Percentiles rank a stretch among this genome's conserved stretches.
These are phyloP conservation scores for Vachellia pachyceras DNA, from an alignment of 306 rosid species.

Conservation along the genomic window DNA sequence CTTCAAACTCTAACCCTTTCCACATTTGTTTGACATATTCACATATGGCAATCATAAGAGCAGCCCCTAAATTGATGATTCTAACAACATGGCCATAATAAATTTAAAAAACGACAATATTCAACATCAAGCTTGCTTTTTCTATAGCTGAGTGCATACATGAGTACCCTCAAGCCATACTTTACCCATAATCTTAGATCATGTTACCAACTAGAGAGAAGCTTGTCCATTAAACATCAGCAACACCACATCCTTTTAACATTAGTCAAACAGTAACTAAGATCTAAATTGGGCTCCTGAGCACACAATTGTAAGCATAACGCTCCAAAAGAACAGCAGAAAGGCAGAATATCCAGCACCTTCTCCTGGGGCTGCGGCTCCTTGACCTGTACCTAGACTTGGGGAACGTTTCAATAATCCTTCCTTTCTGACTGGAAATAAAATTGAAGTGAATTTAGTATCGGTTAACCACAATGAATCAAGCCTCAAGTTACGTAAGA, in stretches of 20 bases:
- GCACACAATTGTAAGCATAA: not conserved
- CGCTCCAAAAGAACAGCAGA: not conserved
- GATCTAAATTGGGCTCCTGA: not conserved
- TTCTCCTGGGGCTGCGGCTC: slow-evolving; percentile 82
- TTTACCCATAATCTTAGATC: not conserved
- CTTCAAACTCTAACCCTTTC: not conserved
- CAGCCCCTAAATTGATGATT: not conserved
- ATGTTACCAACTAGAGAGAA: not conserved
- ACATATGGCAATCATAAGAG: not conserved
- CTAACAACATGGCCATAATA: not conserved
- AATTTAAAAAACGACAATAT: not conserved
- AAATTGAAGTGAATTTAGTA: slow-evolving; percentile 26
- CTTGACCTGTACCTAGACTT: slow-evolving; percentile 64
- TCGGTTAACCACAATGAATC: not conserved
- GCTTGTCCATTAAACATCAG: not conserved
- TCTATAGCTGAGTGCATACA: not conserved
- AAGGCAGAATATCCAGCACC: slow-evolving; percentile 46
- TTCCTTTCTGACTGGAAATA: slow-evolving; percentile 77
- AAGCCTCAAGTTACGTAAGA: not conserved
- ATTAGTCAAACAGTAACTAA: not conserved
- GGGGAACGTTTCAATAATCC: slow-evolving; percentile 61
- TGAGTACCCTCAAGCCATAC: not conserved
- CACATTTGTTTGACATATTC: not conserved
- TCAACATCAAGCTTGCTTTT: not conserved
- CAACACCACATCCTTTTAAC: not conserved